Evolutionary conservation across 768 basidiomycete species (phyloP), one percentile per base, ranked within the genome.

Genomic region (Coprinopsis strossmayeri): DNA sequence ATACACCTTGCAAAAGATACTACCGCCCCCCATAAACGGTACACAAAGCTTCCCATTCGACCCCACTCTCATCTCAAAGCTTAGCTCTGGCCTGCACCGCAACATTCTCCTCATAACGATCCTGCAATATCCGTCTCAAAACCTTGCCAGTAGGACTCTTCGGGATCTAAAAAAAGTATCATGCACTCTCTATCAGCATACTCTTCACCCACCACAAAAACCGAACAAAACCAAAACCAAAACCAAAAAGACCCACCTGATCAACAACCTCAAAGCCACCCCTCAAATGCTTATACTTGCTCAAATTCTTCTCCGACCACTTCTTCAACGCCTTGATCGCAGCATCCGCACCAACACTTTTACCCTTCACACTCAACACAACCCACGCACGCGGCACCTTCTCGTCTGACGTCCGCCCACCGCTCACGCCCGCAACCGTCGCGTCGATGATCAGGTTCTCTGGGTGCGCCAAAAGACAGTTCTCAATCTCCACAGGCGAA

Each of bases 301-400:
- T 87, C 48, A 90, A 62, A 51, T 77, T 73, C 61, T 75, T 68
- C 51, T 74, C 68, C 30, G 77, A 69, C 87, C 86, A 91, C 10
- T 53, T 62, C 18, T 85, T 74, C 2, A 91, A 65, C 45, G 67
- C 71, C 42, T 66, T 62, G 2, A 74, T 57, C 5, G 72, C 74
- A 32, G 57, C 62, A 4, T 54, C 54, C 0, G 61, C 60, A 7
- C 84, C 82, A 3, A 70, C 56, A 35, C 64, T 68, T 57, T 71
- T 73, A 5, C 89, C 88, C 1, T 59, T 57, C 0, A 65, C 53
- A 48, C 79, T 84, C 5, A 90, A 64, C 0, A 89, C 84, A 35
- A 91, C 57, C 88, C 88, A 91, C 1, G 89, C 89, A 1, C 81
- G 77, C 0, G 88, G 87, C 1, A 84, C 71, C 56, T 79, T 81